phyloP scores from a whole-genome alignment of 257 asterid species.

The Ajuga chamaepitys region DNA sequence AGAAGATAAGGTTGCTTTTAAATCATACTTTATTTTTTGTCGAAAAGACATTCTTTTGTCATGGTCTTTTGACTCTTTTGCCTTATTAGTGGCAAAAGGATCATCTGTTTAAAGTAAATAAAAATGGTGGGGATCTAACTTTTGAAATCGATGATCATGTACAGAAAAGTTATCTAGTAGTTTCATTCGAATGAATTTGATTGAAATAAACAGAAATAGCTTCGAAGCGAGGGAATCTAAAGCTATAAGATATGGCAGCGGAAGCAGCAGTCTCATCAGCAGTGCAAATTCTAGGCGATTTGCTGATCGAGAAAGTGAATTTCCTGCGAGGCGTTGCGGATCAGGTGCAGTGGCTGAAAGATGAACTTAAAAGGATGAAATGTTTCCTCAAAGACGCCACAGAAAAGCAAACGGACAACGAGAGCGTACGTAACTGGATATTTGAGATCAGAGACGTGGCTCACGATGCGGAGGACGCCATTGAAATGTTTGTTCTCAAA shows the following conservation, averaged over 20 bases:
- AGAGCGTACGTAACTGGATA: background rate
- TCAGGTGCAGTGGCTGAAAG: background rate
- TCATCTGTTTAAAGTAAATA: too few species aligned
- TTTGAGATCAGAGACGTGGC: background rate
- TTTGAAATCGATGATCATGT: too few species aligned
- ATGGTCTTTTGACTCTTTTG: too few species aligned
- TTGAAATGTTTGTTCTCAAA: background rate
- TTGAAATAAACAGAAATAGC: too few species aligned
- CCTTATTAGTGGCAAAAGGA: too few species aligned
- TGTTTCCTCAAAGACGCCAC: background rate
- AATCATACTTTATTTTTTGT: too few species aligned
- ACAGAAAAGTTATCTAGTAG: too few species aligned
- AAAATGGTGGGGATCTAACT: too few species aligned
- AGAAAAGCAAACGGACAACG: background rate
- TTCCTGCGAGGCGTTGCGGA: background rate
- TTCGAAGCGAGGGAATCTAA: too few species aligned
- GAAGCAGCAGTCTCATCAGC: background rate
- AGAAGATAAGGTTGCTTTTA: too few species aligned
- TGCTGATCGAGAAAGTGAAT: background rate
- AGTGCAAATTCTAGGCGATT: background rate
- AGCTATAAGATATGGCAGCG: background rate
- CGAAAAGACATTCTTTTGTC: too few species aligned
- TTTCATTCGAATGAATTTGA: too few species aligned
- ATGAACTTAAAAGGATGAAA: background rate
- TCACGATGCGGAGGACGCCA: background rate